Evolutionary conservation across 176 grass and related monocot species (phyloP).

Genomic region (Triticum turgidum): DNA sequence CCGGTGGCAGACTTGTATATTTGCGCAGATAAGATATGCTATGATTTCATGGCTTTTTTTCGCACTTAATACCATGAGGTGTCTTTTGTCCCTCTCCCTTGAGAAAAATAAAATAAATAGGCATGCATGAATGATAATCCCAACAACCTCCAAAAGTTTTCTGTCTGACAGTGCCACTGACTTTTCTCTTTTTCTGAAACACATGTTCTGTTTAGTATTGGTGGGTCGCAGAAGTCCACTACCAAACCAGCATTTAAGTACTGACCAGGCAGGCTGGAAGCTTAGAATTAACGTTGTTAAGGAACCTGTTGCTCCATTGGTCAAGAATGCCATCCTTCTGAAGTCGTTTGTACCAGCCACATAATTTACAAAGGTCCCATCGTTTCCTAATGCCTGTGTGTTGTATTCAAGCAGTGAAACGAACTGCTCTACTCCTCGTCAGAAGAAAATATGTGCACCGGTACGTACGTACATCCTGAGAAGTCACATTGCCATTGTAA

Average conservation of each 20-base stretch:
- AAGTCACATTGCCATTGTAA: not conserved
- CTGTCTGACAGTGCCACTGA: not conserved
- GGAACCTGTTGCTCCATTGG: slow-evolving; percentile 19
- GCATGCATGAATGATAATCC: not conserved
- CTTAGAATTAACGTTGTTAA: slow-evolving; percentile 14
- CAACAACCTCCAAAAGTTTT: not conserved
- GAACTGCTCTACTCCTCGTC: not conserved
- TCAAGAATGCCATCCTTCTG: not conserved
- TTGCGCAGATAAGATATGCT: slow-evolving; percentile 30
- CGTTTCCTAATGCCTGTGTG: not conserved
- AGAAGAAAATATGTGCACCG: slow-evolving; percentile 4
- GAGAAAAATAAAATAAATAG: slow-evolving; percentile 10
- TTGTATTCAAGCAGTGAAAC: slow-evolving; percentile 4
- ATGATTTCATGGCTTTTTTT: not conserved
- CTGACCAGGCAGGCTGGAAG: slow-evolving; percentile 9
- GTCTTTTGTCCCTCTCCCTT: not conserved
- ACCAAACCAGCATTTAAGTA: slow-evolving; percentile 33
- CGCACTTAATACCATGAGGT: not conserved
- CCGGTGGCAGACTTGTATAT: slow-evolving; percentile 11
- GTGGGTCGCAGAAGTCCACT: slow-evolving; percentile 8
- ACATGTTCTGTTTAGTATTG: not conserved
- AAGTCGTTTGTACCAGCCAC: slow-evolving; percentile 10
- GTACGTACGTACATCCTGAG: slow-evolving; percentile 2
- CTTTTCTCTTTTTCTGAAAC: not conserved
- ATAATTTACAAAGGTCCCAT: slow-evolving; percentile 11